Evolutionary conservation across 2,329 filamentous ascomycete genomes (phyloP), one percentile per base, ranked within the genome.

Genomic region (Trichoderma cornu-damae): DNA sequence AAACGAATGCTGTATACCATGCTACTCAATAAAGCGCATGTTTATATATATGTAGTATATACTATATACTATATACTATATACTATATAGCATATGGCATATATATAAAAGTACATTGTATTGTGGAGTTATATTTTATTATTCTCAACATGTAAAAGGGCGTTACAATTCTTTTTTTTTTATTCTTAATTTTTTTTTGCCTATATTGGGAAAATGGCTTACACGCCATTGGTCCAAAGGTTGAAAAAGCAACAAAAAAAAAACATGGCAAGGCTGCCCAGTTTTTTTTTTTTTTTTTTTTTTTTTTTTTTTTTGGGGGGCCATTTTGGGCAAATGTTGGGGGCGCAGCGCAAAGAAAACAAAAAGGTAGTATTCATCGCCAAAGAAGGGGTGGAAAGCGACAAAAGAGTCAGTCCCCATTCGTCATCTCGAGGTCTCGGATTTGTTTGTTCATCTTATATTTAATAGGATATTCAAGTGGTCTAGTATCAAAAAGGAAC

Each of bases 221-320:
- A n/a, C 28, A 44, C 38, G 5, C 50, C 35, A 53, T 53, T 53
- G 50, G 50, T 44, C 38, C 9, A 14, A 32, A 40, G 37, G n/a
- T n/a, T n/a, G 37, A 26, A 11, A 28, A 38, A 24, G 14, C n/a
- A 12, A 5, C 4, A 7, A 28, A 24, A 38, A 6, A n/a, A 5
- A 24, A 9, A 30, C 8, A 20, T 30, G 28, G 37, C 24, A 26
- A 49, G 47, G n/a, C 26, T 28, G n/a, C n/a, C n/a, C n/a, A n/a
- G n/a, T n/a, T n/a, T n/a, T n/a, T n/a, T n/a, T n/a, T n/a, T n/a
- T n/a, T n/a, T 37, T 11, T 4, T 34, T 34, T 34, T 9, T 34
- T 34, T 6, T 34, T 1, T 12, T 14, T 11, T 34, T 11, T 6
- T 34, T 6, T 34, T 6, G 6, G n/a, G n/a, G n/a, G n/a, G n/a